Evolutionary conservation across 495 filamentous ascomycete species (phyloP), one percentile per base, ranked within the genome.

Genomic region (Lophiostoma macrostomum): DNA sequence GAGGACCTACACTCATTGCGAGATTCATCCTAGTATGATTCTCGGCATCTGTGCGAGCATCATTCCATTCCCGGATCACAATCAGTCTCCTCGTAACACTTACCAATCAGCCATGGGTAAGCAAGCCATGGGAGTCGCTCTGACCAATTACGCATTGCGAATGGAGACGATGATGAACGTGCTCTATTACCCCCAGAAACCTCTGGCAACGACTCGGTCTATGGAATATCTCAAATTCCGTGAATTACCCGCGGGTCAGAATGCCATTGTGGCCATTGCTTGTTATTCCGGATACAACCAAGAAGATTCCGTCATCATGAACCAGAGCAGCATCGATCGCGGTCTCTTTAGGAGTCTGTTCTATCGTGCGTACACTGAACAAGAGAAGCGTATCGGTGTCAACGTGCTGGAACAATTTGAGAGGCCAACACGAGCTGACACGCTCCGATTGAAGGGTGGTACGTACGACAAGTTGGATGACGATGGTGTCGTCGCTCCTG

Each of bases 91-190:
- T 54, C 81, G 94, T 84, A 97, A 97, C 67, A 99, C 93, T 3
- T 97, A 97, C 72, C 94, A 99, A 66, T 96, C 93, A 61, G 93
- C 93, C 64, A 99, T 99, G 93, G 93, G 93, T 73, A 99, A 99
- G 74, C 93, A 99, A 77, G 93, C 93, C 40, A 99, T 99, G 94
- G 93, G 93, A 63, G 89, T 96, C 50, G 96, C 95, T 76, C 79
- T 97, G 29, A 97, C 94, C 11, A 99, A 97, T 65, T 97, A 90
- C 65, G 80, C 85, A 20, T 83, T 90, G 51, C 89, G 93, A 47
- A 96, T 97, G 93, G 93, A 99, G 63, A 99, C 93, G 13, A 97
- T 99, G 93, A 86, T 89, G 39, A 97, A 99, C 63, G 94, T 97
- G 65, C 84, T 99, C 10, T 97, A 96, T 68, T 99, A 99, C 64